phyloP scores from a whole-genome alignment of 495 filamentous ascomycete species.

The Darksidea phi region DNA sequence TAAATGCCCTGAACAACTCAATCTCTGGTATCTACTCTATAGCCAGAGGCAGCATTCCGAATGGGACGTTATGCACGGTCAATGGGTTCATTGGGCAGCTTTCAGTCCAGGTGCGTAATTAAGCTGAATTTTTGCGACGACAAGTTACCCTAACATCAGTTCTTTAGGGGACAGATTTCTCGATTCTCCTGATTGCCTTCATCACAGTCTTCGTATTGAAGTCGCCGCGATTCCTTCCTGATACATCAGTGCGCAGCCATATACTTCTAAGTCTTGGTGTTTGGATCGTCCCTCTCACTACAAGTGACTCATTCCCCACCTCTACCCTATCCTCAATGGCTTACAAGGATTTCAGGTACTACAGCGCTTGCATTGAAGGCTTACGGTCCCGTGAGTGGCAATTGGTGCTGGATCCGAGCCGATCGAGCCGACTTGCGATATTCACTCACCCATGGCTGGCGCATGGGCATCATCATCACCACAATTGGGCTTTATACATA shows the following conservation, averaged over 20 bases:
- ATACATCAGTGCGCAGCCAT: background rate
- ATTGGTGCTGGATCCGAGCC: conserved; percentile 7
- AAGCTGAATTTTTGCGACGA: background rate
- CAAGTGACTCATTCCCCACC: background rate
- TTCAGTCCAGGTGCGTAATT: conserved; percentile 5
- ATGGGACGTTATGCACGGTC: background rate
- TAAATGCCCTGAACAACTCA: conserved; percentile 1
- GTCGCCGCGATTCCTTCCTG: background rate
- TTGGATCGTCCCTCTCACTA: conserved; percentile 1
- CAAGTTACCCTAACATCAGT: background rate
- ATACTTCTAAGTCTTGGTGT: background rate
- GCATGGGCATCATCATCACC: background rate
- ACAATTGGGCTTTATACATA: background rate
- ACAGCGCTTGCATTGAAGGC: background rate
- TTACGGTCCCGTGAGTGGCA: conserved; percentile 4
- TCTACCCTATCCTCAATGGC: background rate
- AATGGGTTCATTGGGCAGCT: conserved; percentile 9
- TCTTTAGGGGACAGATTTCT: background rate
- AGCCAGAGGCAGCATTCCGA: background rate
- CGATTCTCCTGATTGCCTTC: background rate
- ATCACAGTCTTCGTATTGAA: background rate
- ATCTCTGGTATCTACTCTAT: background rate
- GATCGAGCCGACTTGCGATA: background rate
- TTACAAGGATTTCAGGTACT: background rate
- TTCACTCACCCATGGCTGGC: conserved; percentile 2